Base-by-base conservation (phyloP, 73 alveolate species). In the Paraurostyla sp. region DNA sequence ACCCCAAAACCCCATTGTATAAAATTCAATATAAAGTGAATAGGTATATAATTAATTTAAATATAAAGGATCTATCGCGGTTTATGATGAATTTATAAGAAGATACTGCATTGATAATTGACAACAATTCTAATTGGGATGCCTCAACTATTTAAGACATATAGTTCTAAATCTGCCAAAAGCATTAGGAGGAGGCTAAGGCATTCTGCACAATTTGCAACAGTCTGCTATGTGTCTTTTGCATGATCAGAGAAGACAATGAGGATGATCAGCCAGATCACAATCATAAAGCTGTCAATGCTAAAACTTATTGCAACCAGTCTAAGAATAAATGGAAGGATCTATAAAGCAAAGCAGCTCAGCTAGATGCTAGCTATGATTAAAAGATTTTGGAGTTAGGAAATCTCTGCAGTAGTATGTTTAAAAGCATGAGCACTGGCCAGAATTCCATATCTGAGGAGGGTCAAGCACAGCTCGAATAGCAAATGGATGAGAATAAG, bases 151-250 rank as follows among this genome's bases (percentile, higher is more conserved):
- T 78, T 22, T 7, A 54, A 22, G 89, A 78, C 9, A 49, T 78
- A 0, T 27, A 49, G 29, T 78, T 78, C 38, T 41, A 78, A 36
- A 78, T 78, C 50, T 78, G 89, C 46, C 15, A 13, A 15, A 50
- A 35, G 35, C 89, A 78, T 54, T 43, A 78, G 78, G 89, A 78
- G 40, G 89, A 78, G 13, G 89, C 89, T 35, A 78, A 78, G 60
- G 89, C 89, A 25, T 78, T 78, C 46, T 78, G 89, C 62, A 78
- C 89, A 7, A 78, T 54, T 29, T 78, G 89, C 29, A 78, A 78
- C 62, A 51, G 80, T 40, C 50, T 78, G 29, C 78, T 78, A 13
- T 78, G 89, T 52, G 89, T 78, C 41, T 78, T 78, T 27, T 78
- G 89, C 29, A 13, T 78, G 89, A 51, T 78, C 2, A 78, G 52